Evolutionary conservation across 164 flowering plant genomes (phyloP), one percentile per base, ranked within the genome.

Genomic region (Nelumbo lutea): DNA sequence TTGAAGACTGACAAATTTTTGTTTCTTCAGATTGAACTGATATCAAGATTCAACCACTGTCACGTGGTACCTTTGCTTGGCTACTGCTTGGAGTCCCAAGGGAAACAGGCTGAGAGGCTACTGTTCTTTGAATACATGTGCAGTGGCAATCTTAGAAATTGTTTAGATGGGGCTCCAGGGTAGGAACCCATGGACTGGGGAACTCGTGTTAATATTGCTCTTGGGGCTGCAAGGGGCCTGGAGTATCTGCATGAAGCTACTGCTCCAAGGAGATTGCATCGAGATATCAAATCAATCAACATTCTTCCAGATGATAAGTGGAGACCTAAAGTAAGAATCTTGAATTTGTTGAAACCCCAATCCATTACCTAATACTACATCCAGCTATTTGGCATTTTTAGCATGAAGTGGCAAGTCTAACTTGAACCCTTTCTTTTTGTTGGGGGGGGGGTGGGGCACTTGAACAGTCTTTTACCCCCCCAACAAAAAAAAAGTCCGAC

Each of bases 181-280:
- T 78, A 85, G 39, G 72, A 80, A 65, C 75, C 73, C 71, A 70
- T 95, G 80, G 84, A 82, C 42, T 95, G 99, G 99, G 80, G 62
- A 3, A 84, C 89, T 42, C 91, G 98, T 52, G 86, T 92, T 72
- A 66, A 84, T 27, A 87, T 95, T 83, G 98, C 99, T 50, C 83
- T 90, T 62, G 97, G 97, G 77, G 97, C 99, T 83, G 99, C 99
- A 10, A 88, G 87, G 67, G 97, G 99, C 6, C 79, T 95, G 75
- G 99, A 95, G 70, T 95, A 95, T 81, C 98, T 92, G 57, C 98
- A 95, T 78, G 97, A 89, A 80, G 97, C 97, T 60, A 97, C 98
- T 67, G 96, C 96, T 61, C 99, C 99, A 27, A 85, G 86, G 82
- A 89, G 92, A 77, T 77, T 95, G 86, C 98, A 95, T 68, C 84